Base-by-base conservation (phyloP, 1,284 basidiomycete genomes). In the Trichosporon sp. region DNA sequence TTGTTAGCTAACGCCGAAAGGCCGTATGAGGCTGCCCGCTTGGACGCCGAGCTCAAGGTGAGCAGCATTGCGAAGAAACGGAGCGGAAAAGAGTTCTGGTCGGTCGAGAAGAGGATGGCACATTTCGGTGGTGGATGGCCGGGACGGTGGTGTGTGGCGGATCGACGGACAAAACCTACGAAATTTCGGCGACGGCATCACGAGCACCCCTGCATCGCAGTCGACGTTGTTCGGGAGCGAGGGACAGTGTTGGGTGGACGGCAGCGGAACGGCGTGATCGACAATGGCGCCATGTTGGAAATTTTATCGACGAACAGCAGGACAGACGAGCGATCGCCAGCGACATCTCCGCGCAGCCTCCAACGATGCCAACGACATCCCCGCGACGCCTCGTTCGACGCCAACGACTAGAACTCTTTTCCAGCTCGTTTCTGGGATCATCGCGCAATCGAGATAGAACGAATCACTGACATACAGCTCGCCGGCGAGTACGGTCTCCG, bases 401-500 rank as follows among this genome's bases (percentile, higher is more conserved):
- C n/a, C 49, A 4, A 14, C 56, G 21, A 29, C 56, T 19, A 56
- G 57, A 54, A 54, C 57, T 40, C 25, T 13, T 3, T 11, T 54
- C 49, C 49, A 27, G 49, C n/a, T n/a, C n/a, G n/a, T n/a, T n/a
- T n/a, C n/a, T n/a, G n/a, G n/a, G n/a, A n/a, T n/a, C 29, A 27
- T 23, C 49, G 25, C 25, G 8, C 49, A 29, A 54, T n/a, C 4
- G 23, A 9, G 19, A 29, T 23, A 29, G 5, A 13, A 29, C 32
- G n/a, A 32, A 21, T 6, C 23, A 25, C 66, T 67, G 40, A 67
- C 63, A 13, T 54, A 44, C 75, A 93, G 92, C 93, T 98, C 83
- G 94, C 94, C 69, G 95, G 95, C 84, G 96, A 99, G 86, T 99
- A 95, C 86, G 95, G 95, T 83, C 92, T 99, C 78, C 92, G 95